These are phyloP conservation scores for Lasiodiplodia gonubiensis DNA, from an alignment of 2,329 filamentous ascomycete species.

Conservation along the genomic window DNA sequence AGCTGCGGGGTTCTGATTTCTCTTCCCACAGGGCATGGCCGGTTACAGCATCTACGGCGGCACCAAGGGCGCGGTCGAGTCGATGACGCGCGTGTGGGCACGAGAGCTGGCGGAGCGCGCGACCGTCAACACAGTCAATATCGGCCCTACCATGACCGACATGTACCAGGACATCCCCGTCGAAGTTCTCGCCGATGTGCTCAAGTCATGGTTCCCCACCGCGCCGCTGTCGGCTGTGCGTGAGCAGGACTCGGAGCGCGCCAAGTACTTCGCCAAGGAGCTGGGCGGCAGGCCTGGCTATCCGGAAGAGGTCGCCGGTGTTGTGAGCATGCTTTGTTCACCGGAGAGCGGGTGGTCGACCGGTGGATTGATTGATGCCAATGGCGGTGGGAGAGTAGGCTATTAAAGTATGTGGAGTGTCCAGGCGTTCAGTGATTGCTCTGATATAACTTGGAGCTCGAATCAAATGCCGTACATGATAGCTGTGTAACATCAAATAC, in stretches of 20 bases:
- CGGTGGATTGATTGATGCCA: constrained; percentile 20
- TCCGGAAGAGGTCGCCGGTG: constrained; percentile 26
- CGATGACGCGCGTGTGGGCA: constrained; percentile 28
- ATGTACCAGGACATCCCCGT: constrained; percentile 25
- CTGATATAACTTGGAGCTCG: too few species aligned
- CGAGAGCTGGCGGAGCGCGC: constrained; percentile 26
- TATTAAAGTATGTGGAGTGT: background rate
- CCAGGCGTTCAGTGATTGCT: too few species aligned
- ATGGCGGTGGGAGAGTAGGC: constrained; percentile 25
- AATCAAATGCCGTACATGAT: too few species aligned
- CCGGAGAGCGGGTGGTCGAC: constrained; percentile 20
- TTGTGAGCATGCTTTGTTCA: constrained; percentile 17
- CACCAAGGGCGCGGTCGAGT: constrained; percentile 28
- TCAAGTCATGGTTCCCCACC: constrained; percentile 18
- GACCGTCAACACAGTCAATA: constrained; percentile 30
- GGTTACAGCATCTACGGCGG: constrained; percentile 26
- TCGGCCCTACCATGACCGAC: constrained; percentile 29
- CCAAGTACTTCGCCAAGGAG: constrained; percentile 5
- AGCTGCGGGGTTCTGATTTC: background rate
- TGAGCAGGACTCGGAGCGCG: background rate
- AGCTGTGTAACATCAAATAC: too few species aligned
- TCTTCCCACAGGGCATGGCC: background rate
- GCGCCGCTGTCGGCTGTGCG: constrained; percentile 3
- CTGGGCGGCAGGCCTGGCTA: constrained; percentile 24
- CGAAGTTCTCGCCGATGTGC: constrained; percentile 1